Percentiles rank a stretch among this genome's conserved stretches.
Evolutionary conservation across 345 rosid genomes (phyloP).

Genomic region (Noccaea caerulescens): DNA sequence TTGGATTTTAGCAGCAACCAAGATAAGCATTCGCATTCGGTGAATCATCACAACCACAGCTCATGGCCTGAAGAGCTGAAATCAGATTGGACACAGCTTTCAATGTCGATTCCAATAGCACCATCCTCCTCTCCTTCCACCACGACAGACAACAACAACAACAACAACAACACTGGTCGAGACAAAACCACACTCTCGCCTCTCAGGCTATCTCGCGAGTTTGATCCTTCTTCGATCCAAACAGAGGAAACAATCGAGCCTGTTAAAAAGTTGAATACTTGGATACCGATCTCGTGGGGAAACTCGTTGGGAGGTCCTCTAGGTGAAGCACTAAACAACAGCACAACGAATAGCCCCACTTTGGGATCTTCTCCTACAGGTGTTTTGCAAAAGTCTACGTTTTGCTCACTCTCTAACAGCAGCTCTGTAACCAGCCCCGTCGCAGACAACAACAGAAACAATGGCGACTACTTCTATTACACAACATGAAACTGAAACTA

Average conservation of each 20-base stretch:
- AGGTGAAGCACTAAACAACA: constrained; percentile 65
- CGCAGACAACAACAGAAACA: constrained; percentile 49
- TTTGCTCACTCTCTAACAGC: constrained; percentile 62
- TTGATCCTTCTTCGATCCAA: constrained; percentile 42
- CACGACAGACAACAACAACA: constrained; percentile 23
- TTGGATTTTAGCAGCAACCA: constrained; percentile 43
- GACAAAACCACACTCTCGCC: constrained; percentile 56
- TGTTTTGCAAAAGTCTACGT: constrained; percentile 59
- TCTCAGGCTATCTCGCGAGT: constrained; percentile 56
- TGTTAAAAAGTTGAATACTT: constrained; percentile 48
- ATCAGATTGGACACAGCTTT: constrained; percentile 71
- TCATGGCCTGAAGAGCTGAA: constrained; percentile 61
- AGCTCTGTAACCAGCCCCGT: constrained; percentile 63
- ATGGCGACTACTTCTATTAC: constrained; percentile 41
- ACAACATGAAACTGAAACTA: constrained; percentile 26
- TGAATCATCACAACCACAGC: constrained; percentile 38
- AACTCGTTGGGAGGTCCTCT: constrained; percentile 65
- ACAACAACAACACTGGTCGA: constrained; percentile 33
- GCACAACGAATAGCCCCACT: constrained; percentile 49
- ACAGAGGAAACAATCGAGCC: constrained; percentile 39
- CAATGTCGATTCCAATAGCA: constrained; percentile 67
- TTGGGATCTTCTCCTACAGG: constrained; percentile 66
- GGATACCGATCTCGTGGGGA: constrained; percentile 64
- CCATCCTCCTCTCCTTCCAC: constrained; percentile 56
- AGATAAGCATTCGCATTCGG: constrained; percentile 44